phyloP scores from a whole-genome alignment of 768 basidiomycete genomes.

The Pisolithus tinctorius region DNA sequence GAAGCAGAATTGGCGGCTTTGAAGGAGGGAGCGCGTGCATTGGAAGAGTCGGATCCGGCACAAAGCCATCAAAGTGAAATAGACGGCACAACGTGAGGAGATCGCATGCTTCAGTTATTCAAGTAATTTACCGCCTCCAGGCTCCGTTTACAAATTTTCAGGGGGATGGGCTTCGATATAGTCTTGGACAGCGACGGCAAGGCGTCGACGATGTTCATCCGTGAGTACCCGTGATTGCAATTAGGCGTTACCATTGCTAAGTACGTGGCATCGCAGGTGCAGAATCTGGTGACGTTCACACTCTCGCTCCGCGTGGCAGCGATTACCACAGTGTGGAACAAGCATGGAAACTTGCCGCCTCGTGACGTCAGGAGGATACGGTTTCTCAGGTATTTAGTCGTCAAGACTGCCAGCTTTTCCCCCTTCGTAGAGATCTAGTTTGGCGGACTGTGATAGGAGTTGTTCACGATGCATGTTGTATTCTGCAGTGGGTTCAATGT shows the following conservation, averaged over 20 bases:
- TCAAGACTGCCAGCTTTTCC: not conserved
- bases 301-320: conserved; percentile 22
- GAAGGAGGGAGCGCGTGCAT: conserved; percentile 52
- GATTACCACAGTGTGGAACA: conserved; percentile 24
- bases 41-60: conserved; percentile 70
- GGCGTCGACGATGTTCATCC: conserved; percentile 56
- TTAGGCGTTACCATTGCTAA: not conserved
- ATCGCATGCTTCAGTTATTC: not conserved
- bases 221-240: conserved; percentile 36
- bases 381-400: not conserved
- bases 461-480: too few relatives aligned
- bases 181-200: conserved; percentile 47
- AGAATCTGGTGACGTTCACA: conserved; percentile 36
- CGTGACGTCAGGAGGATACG: conserved; percentile 13
- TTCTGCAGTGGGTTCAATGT: too few relatives aligned
- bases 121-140: conserved; percentile 29
- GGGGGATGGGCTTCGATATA: conserved; percentile 66
- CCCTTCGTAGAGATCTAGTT: too few relatives aligned
- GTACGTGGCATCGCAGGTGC: conserved; percentile 31
- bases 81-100: conserved; percentile 53
- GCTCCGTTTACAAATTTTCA: conserved; percentile 61
- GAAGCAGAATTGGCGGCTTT: conserved; percentile 65
- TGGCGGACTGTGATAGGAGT: too few relatives aligned
- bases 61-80: conserved; percentile 63
- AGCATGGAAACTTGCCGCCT: conserved; percentile 31